Evolutionary conservation across 2,329 filamentous ascomycete genomes (phyloP).

Genomic region (Emericellopsis cladophorae): DNA sequence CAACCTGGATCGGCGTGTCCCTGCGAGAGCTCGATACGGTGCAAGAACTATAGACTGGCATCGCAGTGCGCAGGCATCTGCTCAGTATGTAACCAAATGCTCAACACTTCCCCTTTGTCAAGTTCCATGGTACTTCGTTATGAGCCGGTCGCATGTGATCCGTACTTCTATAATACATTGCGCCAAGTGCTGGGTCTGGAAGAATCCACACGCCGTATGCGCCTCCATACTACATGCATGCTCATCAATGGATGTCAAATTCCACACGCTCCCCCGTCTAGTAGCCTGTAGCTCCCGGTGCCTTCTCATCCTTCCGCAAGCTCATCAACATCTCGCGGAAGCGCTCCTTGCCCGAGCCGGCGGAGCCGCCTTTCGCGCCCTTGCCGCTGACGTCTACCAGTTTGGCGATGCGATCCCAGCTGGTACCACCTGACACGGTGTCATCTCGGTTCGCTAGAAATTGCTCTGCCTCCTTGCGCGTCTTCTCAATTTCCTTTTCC

Average conservation of each 20-base stretch:
- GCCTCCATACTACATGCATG: too few species aligned
- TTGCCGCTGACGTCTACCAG: slow-evolving; percentile 96
- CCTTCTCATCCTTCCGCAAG: slow-evolving; percentile 87
- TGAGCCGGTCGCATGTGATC: neutral
- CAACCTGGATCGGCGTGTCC: too few species aligned
- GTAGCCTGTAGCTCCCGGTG: slow-evolving; percentile 52
- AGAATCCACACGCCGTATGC: neutral
- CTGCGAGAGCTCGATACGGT: too few species aligned
- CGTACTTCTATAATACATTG: slow-evolving; percentile 8
- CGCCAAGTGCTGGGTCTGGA: neutral
- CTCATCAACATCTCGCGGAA: slow-evolving; percentile 84
- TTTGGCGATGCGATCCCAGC: slow-evolving; percentile 97
- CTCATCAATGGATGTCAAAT: too few species aligned
- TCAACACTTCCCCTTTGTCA: slow-evolving; percentile 1
- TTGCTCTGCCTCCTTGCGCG: slow-evolving; percentile 82
- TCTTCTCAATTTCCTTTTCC: slow-evolving; percentile 84
- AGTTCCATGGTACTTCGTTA: neutral
- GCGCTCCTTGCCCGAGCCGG: slow-evolving; percentile 86
- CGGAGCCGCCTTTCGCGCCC: slow-evolving; percentile 72
- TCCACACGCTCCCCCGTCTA: slow-evolving; percentile 16
- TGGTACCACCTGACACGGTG: slow-evolving; percentile 86
- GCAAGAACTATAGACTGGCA: too few species aligned
- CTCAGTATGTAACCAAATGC: neutral
- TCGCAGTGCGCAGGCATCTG: neutral
- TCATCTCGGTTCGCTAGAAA: slow-evolving; percentile 84